Evolutionary conservation across 495 filamentous ascomycete genomes (phyloP).

Genomic region (Trichodelitschia bisporula): DNA sequence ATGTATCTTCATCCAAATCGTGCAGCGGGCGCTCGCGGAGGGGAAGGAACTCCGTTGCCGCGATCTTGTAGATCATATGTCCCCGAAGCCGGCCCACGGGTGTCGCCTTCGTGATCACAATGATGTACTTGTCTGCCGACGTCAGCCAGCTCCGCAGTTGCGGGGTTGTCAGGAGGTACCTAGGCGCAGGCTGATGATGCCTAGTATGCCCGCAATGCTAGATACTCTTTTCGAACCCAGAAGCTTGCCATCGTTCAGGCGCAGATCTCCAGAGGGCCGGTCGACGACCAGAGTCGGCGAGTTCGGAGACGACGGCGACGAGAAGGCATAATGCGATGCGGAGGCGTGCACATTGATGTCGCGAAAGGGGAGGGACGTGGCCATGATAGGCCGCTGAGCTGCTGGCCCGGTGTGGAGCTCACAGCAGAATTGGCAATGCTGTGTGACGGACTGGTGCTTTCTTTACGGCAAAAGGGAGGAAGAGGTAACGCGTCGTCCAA

Average conservation of each 20-base stretch:
- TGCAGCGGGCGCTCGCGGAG: slow-evolving; percentile 76
- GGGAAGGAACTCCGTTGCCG: slow-evolving; percentile 79
- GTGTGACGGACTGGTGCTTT: too few relatives aligned
- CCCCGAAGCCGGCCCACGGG: slow-evolving; percentile 77
- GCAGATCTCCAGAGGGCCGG: slow-evolving; percentile 76
- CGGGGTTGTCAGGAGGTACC: slow-evolving; percentile 28
- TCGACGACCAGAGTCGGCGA: slow-evolving; percentile 71
- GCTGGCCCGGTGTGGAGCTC: background rate
- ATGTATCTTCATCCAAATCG: slow-evolving; percentile 82
- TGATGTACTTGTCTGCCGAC: slow-evolving; percentile 76
- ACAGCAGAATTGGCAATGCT: too few relatives aligned
- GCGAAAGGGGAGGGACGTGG: slow-evolving; percentile 50
- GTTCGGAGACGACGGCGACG: slow-evolving; percentile 77
- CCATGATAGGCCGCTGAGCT: slow-evolving; percentile 23
- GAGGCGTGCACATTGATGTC: slow-evolving; percentile 93
- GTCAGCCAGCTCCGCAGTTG: slow-evolving; percentile 1
- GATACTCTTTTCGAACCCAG: slow-evolving; percentile 59
- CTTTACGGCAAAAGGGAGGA: too few relatives aligned
- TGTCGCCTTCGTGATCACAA: slow-evolving; percentile 84
- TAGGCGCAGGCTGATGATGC: slow-evolving; percentile 69
- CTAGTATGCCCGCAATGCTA: slow-evolving; percentile 83
- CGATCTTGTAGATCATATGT: slow-evolving; percentile 79
- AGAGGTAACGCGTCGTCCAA: too few relatives aligned
- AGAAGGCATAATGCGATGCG: slow-evolving; percentile 80
- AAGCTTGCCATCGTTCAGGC: slow-evolving; percentile 53